Conservation (phyloP, 192 early-diverging fungal genomes). For the Funneliformis geosporum region DNA sequence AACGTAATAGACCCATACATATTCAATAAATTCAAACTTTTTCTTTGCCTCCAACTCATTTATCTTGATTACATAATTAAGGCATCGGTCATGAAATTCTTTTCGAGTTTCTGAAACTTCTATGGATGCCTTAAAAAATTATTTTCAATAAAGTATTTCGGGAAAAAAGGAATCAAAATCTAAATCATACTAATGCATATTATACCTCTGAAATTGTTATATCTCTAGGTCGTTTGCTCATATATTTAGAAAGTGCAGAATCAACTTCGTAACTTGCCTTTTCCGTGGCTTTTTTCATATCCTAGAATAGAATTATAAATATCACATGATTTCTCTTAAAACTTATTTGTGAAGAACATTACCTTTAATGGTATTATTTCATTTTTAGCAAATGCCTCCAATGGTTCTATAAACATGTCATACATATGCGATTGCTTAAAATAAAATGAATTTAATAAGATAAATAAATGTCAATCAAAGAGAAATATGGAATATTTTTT, state of each 20-base stretch:
- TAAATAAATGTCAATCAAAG: not conserved
- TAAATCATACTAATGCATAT: conserved; percentile 31
- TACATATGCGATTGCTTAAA: conserved; percentile 62
- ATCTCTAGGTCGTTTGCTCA: conserved; percentile 63
- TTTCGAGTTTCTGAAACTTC: conserved; percentile 66
- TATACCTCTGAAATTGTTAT: conserved; percentile 57
- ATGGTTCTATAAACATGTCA: conserved; percentile 68
- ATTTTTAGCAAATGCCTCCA: conserved; percentile 62
- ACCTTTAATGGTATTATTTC: conserved; percentile 59
- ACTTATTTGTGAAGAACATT: not conserved
- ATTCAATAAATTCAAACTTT: conserved; percentile 73
- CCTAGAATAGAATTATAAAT: conserved; percentile 35
- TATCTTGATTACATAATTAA: conserved; percentile 68
- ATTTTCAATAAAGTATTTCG: not conserved
- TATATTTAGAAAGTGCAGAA: conserved; percentile 56
- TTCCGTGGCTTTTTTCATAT: conserved; percentile 60
- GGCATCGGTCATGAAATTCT: conserved; percentile 58
- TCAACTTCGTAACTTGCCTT: conserved; percentile 64
- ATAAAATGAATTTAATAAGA: not conserved
- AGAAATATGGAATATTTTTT: not conserved
- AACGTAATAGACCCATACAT: conserved; percentile 43
- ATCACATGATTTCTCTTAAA: not conserved
- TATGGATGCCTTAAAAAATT: conserved; percentile 46
- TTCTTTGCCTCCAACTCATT: conserved; percentile 74
- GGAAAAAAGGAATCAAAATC: not conserved